Conservation (phyloP, 768 basidiomycete genomes). For the Pulveroboletus sp. region DNA sequence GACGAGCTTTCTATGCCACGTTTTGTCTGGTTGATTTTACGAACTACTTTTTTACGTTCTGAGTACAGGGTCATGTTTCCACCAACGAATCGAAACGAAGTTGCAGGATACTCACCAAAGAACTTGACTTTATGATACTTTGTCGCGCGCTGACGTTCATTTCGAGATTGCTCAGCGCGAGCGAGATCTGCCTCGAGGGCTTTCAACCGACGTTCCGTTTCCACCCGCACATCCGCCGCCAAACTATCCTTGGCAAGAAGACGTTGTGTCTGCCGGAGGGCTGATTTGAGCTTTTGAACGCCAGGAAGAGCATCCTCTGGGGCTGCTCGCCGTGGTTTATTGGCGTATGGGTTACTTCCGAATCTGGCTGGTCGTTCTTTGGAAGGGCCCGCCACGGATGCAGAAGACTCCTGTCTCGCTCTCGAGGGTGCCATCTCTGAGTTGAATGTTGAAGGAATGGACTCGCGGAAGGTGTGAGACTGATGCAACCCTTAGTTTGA, state of each 20-base stretch:
- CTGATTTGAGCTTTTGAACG: slow-evolving; percentile 82
- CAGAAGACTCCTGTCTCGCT: slow-evolving; percentile 3
- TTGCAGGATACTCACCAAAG: slow-evolving; percentile 60
- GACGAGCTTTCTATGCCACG: slow-evolving; percentile 41
- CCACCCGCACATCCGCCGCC: slow-evolving; percentile 79
- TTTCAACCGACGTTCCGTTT: slow-evolving; percentile 74
- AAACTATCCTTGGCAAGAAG: slow-evolving; percentile 82
- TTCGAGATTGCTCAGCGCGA: slow-evolving; percentile 55
- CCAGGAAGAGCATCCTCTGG: slow-evolving; percentile 45
- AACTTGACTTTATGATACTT: slow-evolving; percentile 92
- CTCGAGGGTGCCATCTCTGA: slow-evolving; percentile 19
- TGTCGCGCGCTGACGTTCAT: slow-evolving; percentile 68
- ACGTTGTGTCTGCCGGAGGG: slow-evolving; percentile 76
- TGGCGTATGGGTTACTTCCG: slow-evolving; percentile 12
- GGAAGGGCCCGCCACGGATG: slow-evolving; percentile 10
- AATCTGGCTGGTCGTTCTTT: slow-evolving; percentile 12
- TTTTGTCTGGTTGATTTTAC: slow-evolving; percentile 71
- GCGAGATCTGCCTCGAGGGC: slow-evolving; percentile 71
- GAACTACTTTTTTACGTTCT: slow-evolving; percentile 86
- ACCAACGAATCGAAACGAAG: neutral
- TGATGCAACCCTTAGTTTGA: slow-evolving; percentile 1
- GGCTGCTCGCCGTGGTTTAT: slow-evolving; percentile 2
- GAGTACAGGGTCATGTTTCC: neutral
- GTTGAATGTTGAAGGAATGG: neutral
- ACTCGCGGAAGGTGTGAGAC: no score